phyloP scores from a whole-genome alignment of 78 protist genomes.

The Dictyostelium capitatum region DNA sequence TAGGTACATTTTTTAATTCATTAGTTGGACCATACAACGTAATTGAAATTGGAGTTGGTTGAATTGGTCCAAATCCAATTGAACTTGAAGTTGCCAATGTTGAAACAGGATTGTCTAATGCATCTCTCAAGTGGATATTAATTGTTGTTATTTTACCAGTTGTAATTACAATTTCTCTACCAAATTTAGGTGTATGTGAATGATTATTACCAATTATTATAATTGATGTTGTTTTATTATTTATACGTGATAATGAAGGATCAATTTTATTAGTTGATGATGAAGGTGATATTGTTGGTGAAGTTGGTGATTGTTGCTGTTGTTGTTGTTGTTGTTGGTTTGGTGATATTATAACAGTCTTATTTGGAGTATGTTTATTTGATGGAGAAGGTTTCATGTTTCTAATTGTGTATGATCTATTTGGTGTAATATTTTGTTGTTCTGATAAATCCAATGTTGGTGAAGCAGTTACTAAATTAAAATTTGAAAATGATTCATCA shows the following conservation, averaged over 20 bases:
- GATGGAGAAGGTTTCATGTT: not conserved
- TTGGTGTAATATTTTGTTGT: not conserved
- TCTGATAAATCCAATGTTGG: conserved; percentile 32
- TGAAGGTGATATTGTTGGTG: not conserved
- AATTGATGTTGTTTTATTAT: conserved; percentile 7
- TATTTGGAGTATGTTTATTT: not conserved
- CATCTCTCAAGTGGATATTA: conserved; percentile 45
- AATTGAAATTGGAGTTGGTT: conserved; percentile 17
- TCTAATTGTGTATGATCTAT: conserved; percentile 3
- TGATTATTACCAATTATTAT: not conserved
- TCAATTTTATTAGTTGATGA: conserved; percentile 1
- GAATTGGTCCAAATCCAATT: conserved; percentile 35
- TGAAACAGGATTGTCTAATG: conserved; percentile 56
- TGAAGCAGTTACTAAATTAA: too few species aligned
- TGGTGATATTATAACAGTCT: not conserved
- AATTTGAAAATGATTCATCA: not conserved
- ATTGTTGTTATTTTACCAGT: conserved; percentile 43
- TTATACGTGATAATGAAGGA: conserved; percentile 22
- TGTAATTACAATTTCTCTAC: not conserved
- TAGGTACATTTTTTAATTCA: not conserved
- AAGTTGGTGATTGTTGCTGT: not conserved
- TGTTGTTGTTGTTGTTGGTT: not conserved
- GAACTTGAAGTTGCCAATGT: not conserved
- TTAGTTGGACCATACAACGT: not conserved
- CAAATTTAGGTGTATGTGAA: not conserved